Evolutionary conservation across 768 basidiomycete species (phyloP), one percentile per base, ranked within the genome.

Genomic region (Trametes gibbosa): DNA sequence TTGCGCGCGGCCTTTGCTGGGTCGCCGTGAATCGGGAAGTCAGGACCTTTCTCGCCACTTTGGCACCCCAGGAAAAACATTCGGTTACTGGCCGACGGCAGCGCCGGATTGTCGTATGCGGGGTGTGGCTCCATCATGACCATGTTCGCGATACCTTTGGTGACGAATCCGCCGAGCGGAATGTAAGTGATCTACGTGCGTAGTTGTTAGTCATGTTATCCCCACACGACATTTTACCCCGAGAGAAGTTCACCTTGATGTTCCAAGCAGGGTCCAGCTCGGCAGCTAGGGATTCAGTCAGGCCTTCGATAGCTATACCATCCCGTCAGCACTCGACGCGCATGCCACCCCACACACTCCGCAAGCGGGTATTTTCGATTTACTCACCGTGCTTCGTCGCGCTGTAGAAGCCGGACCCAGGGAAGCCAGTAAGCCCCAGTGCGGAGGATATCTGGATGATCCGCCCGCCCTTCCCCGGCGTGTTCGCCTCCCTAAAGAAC

Each of bases 191-290:
- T 43, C 66, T 68, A 37, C 7, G 17, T 8, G 10, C 32, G 5
- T 35, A 3, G 23, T 32, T 8, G 23, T 25, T 7, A 46, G 45
- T 8, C 17, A 29, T 14, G 7, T 3, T 27, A 3, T 17, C 24
- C 17, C 6, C n/a, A 8, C 6, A 34, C 5, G 1, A 35, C 23
- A 35, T 9, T n/a, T 9, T 34, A 17, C 17, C 12, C 14, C 6
- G n/a, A 17, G 19, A 9, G 5, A 14, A 17, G 27, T 32, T 37
- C 19, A 41, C 79, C 66, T 75, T 79, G 65, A 81, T 79, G 50
- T 80, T 77, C 79, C 79, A 81, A 21, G 29, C 67, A 12, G 80
- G 79, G 45, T 79, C 77, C 2, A 80, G 55, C 57, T 81, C 80
- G 41, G 67, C 63, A 4, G 65, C 66, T 25, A 80, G 60, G 1